phyloP scores from a whole-genome alignment of 2,329 filamentous ascomycete genomes.

The Monilinia aucupariae region DNA sequence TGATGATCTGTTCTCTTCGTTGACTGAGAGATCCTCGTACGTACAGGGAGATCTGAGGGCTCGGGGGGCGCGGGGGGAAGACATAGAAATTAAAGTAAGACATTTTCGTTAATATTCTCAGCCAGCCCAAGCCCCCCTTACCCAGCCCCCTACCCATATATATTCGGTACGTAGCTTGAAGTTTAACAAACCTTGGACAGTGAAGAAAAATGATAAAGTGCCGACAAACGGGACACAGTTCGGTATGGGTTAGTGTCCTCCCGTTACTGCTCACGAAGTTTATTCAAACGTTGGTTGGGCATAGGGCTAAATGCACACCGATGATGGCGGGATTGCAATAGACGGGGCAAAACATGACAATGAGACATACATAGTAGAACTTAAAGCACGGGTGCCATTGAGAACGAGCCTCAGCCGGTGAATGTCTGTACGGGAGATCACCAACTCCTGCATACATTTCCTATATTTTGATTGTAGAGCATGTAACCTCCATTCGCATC shows the following conservation, averaged over 20 bases:
- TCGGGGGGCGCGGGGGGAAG: not conserved
- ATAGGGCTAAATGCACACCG: not conserved
- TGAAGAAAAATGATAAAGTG: not conserved
- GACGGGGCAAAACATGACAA: not conserved
- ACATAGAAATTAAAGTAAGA: constrained; percentile 9
- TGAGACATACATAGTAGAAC: not conserved
- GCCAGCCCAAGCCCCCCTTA: not conserved
- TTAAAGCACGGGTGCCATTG: not conserved
- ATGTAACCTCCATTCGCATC: not conserved
- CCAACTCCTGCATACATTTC: not conserved
- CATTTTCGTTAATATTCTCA: not conserved
- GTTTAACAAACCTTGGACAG: not conserved
- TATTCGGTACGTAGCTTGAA: not conserved
- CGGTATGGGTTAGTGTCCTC: not conserved
- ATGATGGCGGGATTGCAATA: not conserved
- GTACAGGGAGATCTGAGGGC: not conserved
- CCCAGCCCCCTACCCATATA: not conserved
- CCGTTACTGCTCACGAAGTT: not conserved
- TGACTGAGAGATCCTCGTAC: not conserved
- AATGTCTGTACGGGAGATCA: not conserved
- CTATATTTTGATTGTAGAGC: not conserved
- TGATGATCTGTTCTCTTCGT: not conserved
- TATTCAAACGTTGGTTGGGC: not conserved
- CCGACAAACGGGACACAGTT: not conserved
- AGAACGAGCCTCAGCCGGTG: not conserved